Evolutionary conservation across 1,139 yeast genomes (phyloP), one percentile per base, ranked within the genome.

Genomic region (Lodderomyces margitis): DNA sequence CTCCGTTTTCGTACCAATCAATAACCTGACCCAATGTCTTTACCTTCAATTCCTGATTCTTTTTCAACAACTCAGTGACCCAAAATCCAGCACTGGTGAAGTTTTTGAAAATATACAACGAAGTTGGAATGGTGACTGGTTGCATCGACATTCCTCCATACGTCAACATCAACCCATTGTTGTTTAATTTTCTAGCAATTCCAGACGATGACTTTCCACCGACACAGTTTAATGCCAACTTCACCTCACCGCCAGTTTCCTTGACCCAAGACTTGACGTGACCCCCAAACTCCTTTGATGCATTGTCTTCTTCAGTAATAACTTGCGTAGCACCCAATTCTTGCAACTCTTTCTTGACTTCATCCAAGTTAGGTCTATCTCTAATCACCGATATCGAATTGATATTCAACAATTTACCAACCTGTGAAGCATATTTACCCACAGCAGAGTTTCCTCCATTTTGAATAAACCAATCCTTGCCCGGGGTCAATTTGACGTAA

Each of bases 111-210:
- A 94, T 91, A 57, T 87, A 87, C 47, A 87, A 68, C 1, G 96
- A 80, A 1, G 97, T 88, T 34, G 98, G 97, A 45, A 92, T 65
- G 14, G 80, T 77, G 20, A 94, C 94, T 2, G 98, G 98, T 65
- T 88, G 92, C 71, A 83, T 82, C 5, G 98, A 87, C 98, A 92
- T 92, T 38, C 96, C 98, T 21, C 99, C 99, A 59, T 92, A 92
- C 1, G 98, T 89, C 54, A 87, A 80, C 73, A 92, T 72, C 49
- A 85, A 74, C 23, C 89, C 87, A 47, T 79, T 74, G 16, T 66
- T 58, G 40, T 78, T 80, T 48, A 92, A 74, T 58, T 89, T 89
- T 51, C 96, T 76, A 7, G 96, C 92, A 52, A 92, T 71, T 34
- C 83, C 82, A 1, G 95, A 74, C 33, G 89, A 78, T 31, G 88